Conservation (phyloP, 345 rosid genomes). For the rapeseed (Brassica napus) region Da-Ae NC_063444.1:13890001-13890500, state of each 20-base stretch:
- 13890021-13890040: background rate
- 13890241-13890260: constrained; percentile 55
- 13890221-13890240: constrained; percentile 88
- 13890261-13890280: constrained; percentile 50
- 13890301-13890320: constrained; percentile 74
- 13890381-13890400: constrained; percentile 62
- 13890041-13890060: background rate
- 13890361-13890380: constrained; percentile 72
- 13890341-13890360: constrained; percentile 83
- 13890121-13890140: constrained; percentile 96
- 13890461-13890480: constrained; percentile 8
- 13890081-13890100: constrained; percentile 40
- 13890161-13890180: constrained; percentile 50
- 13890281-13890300: constrained; percentile 66
- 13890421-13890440: constrained; percentile 59
- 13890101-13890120: constrained; percentile 77
- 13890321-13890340: constrained; percentile 84
- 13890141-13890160: constrained; percentile 79
- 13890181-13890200: constrained; percentile 72
- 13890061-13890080: background rate
- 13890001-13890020: background rate
- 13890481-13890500: background rate
- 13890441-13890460: constrained; percentile 51
- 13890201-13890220: constrained; percentile 72
- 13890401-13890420: constrained; percentile 63